These are phyloP conservation scores for Chlamydomonas incerta DNA, from an alignment of 139 green algal genomes.

Conservation along the genomic window DNA sequence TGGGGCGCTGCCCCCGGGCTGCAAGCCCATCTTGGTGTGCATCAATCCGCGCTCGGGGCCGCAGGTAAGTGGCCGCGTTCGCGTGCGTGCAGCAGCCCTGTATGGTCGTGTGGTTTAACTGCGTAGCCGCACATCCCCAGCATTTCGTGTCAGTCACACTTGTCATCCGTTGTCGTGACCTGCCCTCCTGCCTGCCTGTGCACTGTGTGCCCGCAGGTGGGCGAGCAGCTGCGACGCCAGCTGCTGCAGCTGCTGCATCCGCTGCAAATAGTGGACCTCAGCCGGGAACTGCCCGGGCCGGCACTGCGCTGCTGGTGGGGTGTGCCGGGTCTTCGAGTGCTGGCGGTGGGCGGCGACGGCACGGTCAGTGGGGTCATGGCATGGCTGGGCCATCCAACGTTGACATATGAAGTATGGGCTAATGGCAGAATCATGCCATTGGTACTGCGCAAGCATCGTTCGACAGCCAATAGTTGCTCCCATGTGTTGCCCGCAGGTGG, in stretches of 20 bases:
- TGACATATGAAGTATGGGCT: too few relatives aligned
- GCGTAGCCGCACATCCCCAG: too few relatives aligned
- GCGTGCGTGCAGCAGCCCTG: too few relatives aligned
- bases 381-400: too few relatives aligned
- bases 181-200: too few relatives aligned
- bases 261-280: conserved; percentile 82
- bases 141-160: too few relatives aligned
- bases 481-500: conserved; percentile 48
- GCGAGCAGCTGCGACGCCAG: conserved; percentile 58
- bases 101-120: too few relatives aligned
- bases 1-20: conserved; percentile 43
- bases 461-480: too few relatives aligned
- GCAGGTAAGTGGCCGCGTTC: too few relatives aligned
- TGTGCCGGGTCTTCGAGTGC: conserved; percentile 68
- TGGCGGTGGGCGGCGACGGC: conserved; percentile 88
- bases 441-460: too few relatives aligned
- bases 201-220: conserved; percentile 37
- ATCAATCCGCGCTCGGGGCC: conserved; percentile 86
- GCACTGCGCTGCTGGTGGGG: conserved; percentile 77
- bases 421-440: too few relatives aligned
- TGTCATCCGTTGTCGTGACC: background rate
- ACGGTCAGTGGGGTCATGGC: conserved; percentile 85
- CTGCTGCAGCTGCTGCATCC: conserved; percentile 88
- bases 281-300: conserved; percentile 68
- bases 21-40: conserved; percentile 66